Evolutionary conservation across 306 rosid genomes (phyloP).

Genomic region (Castanea crenata): DNA sequence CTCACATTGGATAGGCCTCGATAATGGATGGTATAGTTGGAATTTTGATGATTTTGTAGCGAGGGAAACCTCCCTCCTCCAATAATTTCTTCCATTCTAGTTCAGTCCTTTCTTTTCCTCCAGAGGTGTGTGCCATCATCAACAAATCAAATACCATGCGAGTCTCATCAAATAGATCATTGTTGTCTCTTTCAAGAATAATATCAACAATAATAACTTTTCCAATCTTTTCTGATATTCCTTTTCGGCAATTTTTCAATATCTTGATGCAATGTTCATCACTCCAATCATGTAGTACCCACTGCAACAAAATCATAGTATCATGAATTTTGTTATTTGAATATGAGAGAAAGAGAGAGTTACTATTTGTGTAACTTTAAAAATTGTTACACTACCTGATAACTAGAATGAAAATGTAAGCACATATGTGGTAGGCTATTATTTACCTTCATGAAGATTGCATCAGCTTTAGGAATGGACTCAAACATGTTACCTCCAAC

Average conservation of each 20-base stretch:
- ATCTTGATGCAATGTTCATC: slow-evolving; percentile 8
- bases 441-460: background rate
- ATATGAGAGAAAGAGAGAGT: too few species aligned
- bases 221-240: slow-evolving; percentile 2
- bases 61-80: slow-evolving; percentile 48
- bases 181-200: slow-evolving; percentile 32
- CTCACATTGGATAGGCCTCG: slow-evolving; percentile 25
- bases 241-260: background rate
- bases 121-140: slow-evolving; percentile 30
- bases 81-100: slow-evolving; percentile 53
- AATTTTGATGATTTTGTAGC: slow-evolving; percentile 49
- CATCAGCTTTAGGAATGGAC: background rate
- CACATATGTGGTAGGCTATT: too few species aligned
- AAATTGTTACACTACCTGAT: too few species aligned
- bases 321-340: background rate
- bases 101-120: slow-evolving; percentile 54
- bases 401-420: too few species aligned
- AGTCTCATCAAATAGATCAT: slow-evolving; percentile 38
- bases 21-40: slow-evolving; percentile 40
- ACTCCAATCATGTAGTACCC: slow-evolving; percentile 18
- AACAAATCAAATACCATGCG: slow-evolving; percentile 48
- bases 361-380: too few species aligned
- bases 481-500: slow-evolving; percentile 1
- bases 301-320: background rate
- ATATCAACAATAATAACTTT: slow-evolving; percentile 15